Evolutionary conservation across 2,329 filamentous ascomycete genomes (phyloP).

Genomic region (Clarireedia paspali): DNA sequence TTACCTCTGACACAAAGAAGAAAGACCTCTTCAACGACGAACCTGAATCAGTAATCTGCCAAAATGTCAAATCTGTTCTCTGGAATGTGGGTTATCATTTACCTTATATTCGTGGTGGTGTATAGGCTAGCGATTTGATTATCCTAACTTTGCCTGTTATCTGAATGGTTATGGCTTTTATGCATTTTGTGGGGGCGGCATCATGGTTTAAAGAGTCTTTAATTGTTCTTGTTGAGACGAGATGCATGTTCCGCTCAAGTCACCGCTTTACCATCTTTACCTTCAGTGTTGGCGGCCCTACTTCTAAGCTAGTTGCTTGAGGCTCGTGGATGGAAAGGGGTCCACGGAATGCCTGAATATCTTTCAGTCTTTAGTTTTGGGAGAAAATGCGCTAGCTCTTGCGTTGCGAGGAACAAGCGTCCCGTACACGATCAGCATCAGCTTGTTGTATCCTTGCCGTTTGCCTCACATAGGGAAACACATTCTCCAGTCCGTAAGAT

Average conservation of each 20-base stretch:
- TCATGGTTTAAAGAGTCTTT: background rate
- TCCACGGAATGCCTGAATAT: too few species aligned
- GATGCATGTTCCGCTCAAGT: slow-evolving; percentile 1
- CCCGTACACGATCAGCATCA: too few species aligned
- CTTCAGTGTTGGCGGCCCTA: background rate
- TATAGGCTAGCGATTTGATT: background rate
- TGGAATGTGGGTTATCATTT: slow-evolving; percentile 28
- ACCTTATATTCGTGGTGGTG: background rate
- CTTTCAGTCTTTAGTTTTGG: background rate
- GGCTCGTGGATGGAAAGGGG: background rate
- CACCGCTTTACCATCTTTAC: background rate
- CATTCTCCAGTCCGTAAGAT: too few species aligned
- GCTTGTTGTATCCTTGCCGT: too few species aligned
- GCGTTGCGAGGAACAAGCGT: too few species aligned
- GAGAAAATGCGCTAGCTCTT: too few species aligned
- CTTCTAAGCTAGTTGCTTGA: slow-evolving; percentile 6
- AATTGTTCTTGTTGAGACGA: background rate
- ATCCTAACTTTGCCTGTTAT: slow-evolving; percentile 4
- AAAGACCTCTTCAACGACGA: background rate
- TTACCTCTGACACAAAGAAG: background rate
- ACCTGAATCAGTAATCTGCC: background rate
- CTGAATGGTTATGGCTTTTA: background rate
- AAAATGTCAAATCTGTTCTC: slow-evolving; percentile 30
- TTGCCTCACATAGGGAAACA: too few species aligned
- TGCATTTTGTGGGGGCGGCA: background rate